Conservation (phyloP, 1,284 basidiomycete genomes). For the Heterobasidion annosum region DNA sequence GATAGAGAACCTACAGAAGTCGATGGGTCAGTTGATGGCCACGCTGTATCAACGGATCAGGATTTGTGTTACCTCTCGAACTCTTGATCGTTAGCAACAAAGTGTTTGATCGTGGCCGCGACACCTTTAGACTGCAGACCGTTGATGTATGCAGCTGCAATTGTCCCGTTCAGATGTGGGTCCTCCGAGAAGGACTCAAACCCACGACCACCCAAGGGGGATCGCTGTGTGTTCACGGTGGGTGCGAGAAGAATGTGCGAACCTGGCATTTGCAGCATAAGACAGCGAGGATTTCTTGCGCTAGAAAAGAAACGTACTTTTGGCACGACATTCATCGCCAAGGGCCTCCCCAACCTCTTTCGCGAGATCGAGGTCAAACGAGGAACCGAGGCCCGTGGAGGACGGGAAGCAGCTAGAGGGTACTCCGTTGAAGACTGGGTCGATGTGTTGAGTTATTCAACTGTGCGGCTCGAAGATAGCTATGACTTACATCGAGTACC, state of each 20-base stretch:
- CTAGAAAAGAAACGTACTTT: constrained; percentile 19
- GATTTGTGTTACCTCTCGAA: constrained; percentile 24
- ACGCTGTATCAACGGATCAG: too few species aligned
- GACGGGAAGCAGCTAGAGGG: constrained; percentile 39
- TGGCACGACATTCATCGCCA: constrained; percentile 35
- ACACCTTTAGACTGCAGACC: constrained; percentile 59
- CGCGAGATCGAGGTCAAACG: constrained; percentile 39
- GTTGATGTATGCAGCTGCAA: constrained; percentile 56
- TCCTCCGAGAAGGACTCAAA: constrained; percentile 49
- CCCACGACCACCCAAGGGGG: constrained; percentile 36
- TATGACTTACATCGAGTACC: constrained; percentile 30
- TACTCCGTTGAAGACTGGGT: constrained; percentile 36
- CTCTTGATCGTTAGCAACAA: constrained; percentile 44
- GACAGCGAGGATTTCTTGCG: not conserved
- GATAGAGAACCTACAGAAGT: constrained; percentile 32
- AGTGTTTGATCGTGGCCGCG: constrained; percentile 43
- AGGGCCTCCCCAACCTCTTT: constrained; percentile 31
- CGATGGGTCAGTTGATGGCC: too few species aligned
- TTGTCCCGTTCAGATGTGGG: constrained; percentile 26
- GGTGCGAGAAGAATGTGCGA: constrained; percentile 38
- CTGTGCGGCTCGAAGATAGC: constrained; percentile 1
- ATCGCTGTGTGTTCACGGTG: constrained; percentile 46
- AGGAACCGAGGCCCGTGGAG: constrained; percentile 38
- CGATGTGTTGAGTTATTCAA: not conserved
- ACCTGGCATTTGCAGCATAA: constrained; percentile 4